A percentile compares a stretch with the other conserved stretches of the same genome.
These are phyloP conservation scores for Phialophora chinensis DNA, from an alignment of 2,329 filamentous ascomycete genomes.

Conservation along the genomic window DNA sequence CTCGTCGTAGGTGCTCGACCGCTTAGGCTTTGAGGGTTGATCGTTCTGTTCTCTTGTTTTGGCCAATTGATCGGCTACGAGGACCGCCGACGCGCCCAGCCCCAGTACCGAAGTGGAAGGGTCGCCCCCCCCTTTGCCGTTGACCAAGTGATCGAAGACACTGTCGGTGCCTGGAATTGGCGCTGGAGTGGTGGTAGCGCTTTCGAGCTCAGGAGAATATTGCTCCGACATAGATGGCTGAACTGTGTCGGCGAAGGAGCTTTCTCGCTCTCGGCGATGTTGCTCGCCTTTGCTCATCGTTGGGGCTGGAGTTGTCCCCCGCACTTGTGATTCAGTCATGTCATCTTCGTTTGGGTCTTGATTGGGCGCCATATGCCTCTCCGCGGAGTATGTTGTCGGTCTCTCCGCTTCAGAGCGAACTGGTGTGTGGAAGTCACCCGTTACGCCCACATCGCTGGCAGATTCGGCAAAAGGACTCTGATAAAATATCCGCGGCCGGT, in stretches of 20 bases:
- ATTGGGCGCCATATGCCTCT: background rate
- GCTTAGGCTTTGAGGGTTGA: conserved; percentile 10
- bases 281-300: conserved; percentile 31
- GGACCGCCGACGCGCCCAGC: conserved; percentile 20
- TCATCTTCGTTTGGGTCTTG: background rate
- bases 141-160: conserved; percentile 25
- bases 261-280: conserved; percentile 34
- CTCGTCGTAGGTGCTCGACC: conserved; percentile 22
- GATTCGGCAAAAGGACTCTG: conserved; percentile 58
- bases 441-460: conserved; percentile 51
- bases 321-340: background rate
- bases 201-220: background rate
- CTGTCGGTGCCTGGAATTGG: conserved; percentile 18
- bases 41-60: conserved; percentile 1
- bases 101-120: conserved; percentile 11
- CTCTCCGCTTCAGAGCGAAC: background rate
- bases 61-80: conserved; percentile 1
- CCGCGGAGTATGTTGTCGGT: background rate
- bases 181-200: background rate
- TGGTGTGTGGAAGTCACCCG: background rate
- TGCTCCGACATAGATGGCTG: background rate
- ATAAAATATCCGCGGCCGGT: conserved; percentile 53
- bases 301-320: conserved; percentile 3
- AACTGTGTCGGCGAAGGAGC: conserved; percentile 15
- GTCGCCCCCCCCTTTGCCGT: conserved; percentile 9